These are phyloP conservation scores for Cutaneotrichosporon curvatum DNA, from an alignment of 1,284 basidiomycete genomes.

Conservation along the genomic window DNA sequence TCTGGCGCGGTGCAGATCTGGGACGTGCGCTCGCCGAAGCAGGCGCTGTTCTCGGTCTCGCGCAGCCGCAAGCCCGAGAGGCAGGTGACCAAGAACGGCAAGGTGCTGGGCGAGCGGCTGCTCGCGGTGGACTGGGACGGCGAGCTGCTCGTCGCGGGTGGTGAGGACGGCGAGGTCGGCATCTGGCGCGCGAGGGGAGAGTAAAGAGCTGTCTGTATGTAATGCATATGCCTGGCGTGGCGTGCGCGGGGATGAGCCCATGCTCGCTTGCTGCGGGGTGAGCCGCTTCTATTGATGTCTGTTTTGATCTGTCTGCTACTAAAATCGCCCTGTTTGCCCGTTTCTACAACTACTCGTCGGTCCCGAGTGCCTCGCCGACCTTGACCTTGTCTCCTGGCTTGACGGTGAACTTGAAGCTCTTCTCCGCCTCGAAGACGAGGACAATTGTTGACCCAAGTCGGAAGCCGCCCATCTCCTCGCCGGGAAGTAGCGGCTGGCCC, in stretches of 20 bases:
- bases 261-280: no score
- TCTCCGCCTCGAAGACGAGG: conserved; percentile 90
- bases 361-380: conserved; percentile 62
- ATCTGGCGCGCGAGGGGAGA: conserved; percentile 59
- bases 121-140: conserved; percentile 69
- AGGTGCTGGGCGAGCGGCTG: conserved; percentile 51
- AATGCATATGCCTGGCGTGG: conserved; percentile 5
- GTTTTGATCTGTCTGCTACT: no score
- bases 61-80: conserved; percentile 22
- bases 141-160: conserved; percentile 66
- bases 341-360: background rate
- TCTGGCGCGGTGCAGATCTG: conserved; percentile 76
- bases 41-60: conserved; percentile 51
- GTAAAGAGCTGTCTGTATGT: conserved; percentile 9
- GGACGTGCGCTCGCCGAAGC: conserved; percentile 64
- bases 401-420: conserved; percentile 72
- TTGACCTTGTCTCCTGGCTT: conserved; percentile 76
- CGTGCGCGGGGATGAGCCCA: no score
- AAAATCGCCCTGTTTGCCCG: background rate
- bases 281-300: no score
- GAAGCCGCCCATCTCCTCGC: conserved; percentile 97
- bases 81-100: conserved; percentile 46
- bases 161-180: conserved; percentile 69
- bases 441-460: conserved; percentile 93
- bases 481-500: conserved; percentile 78